Percentiles rank a stretch among this genome's conserved stretches.
phyloP scores from a whole-genome alignment of 305 asterid genomes.

The Vinca major region DNA sequence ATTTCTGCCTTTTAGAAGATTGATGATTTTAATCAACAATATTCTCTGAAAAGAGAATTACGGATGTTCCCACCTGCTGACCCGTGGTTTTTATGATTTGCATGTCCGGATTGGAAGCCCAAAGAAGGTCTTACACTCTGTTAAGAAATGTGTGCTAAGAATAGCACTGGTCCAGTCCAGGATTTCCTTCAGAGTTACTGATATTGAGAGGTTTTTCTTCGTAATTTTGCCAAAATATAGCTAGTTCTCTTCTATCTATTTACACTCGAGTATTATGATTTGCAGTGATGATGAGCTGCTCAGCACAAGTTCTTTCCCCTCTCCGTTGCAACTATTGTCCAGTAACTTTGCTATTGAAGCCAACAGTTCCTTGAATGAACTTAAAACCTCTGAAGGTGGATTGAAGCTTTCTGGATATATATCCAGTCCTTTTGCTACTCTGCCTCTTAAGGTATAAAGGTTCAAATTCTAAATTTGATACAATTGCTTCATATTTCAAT shows the following conservation, averaged over 20 bases:
- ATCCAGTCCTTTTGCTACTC: slow-evolving; percentile 52
- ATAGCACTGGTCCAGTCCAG: slow-evolving; percentile 64
- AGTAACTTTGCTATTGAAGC: slow-evolving; percentile 60
- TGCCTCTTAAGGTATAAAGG: slow-evolving; percentile 58
- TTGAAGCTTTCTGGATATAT: slow-evolving; percentile 73
- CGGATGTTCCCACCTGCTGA: slow-evolving; percentile 1
- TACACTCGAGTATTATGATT: slow-evolving; percentile 19
- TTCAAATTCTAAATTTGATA: slow-evolving; percentile 12
- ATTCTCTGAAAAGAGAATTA: not conserved
- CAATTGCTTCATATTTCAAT: slow-evolving; percentile 9
- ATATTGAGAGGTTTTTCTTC: slow-evolving; percentile 57
- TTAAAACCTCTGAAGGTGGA: slow-evolving; percentile 44
- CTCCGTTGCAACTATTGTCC: slow-evolving; percentile 59
- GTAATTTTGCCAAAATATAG: slow-evolving; percentile 19
- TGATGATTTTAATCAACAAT: not conserved
- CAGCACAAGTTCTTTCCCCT: slow-evolving; percentile 46
- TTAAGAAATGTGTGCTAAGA: slow-evolving; percentile 64
- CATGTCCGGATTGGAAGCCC: slow-evolving; percentile 42
- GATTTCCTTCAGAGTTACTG: slow-evolving; percentile 64
- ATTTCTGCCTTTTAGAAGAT: not conserved
- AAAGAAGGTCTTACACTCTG: slow-evolving; percentile 65
- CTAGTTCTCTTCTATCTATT: slow-evolving; percentile 9
- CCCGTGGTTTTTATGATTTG: slow-evolving; percentile 21
- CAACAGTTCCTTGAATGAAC: slow-evolving; percentile 34
- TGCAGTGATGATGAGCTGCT: slow-evolving; percentile 73